Evolutionary conservation across 257 asterid genomes (phyloP).

Genomic region (Solanum sitiens): DNA sequence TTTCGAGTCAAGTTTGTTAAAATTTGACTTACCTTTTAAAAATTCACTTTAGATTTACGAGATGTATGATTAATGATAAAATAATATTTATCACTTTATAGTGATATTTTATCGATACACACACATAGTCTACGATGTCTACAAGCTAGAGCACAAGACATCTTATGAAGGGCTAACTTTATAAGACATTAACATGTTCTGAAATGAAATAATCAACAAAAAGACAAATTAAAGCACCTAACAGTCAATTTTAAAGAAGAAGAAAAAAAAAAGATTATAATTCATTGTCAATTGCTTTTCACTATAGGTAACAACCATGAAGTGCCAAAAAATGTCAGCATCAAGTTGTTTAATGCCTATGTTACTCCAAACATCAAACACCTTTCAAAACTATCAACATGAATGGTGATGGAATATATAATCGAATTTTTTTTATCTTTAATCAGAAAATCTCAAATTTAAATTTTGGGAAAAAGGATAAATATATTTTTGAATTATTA

Average conservation of each 20-base stretch:
- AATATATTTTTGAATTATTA: no score
- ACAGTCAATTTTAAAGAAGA: background rate
- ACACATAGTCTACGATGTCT: background rate
- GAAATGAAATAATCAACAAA: background rate
- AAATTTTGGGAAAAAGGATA: no score
- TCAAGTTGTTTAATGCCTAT: background rate
- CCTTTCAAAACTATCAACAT: background rate
- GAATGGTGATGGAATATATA: background rate
- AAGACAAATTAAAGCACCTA: background rate
- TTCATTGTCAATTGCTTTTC: background rate
- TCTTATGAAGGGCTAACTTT: background rate
- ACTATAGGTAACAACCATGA: background rate
- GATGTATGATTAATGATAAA: no score
- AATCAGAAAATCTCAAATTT: no score
- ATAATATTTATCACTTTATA: no score
- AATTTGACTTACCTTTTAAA: no score
- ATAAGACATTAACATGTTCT: background rate
- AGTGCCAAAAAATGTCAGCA: background rate
- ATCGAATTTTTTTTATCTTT: background rate
- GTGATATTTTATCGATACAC: no score
- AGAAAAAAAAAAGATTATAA: background rate
- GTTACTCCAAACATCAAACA: background rate
- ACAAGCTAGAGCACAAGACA: background rate
- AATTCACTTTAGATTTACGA: rapidly evolving
- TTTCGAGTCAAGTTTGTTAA: no score